A percentile compares a stretch with the other conserved stretches of the same genome.
Evolutionary conservation across 306 rosid genomes (phyloP).

Genomic region (Adenanthera pavonina): DNA sequence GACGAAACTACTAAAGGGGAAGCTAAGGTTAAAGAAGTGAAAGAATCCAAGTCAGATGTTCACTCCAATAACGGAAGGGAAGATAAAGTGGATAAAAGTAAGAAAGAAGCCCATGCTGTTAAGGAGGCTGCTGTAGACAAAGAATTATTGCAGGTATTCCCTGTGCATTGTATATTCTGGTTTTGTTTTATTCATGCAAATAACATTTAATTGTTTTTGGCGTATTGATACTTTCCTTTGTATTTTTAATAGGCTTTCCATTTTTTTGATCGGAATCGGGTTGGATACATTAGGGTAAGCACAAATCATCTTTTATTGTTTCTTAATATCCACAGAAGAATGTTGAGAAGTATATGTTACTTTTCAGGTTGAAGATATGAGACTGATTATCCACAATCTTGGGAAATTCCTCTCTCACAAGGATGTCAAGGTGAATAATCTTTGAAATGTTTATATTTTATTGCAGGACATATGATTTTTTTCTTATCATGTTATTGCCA

Average conservation of each 20-base stretch:
- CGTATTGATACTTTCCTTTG: slow-evolving; percentile 27
- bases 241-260: slow-evolving; percentile 79
- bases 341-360: slow-evolving; percentile 29
- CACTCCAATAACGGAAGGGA: slow-evolving; percentile 52
- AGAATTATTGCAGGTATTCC: slow-evolving; percentile 80
- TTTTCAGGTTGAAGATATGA: slow-evolving; percentile 94
- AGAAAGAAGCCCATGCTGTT: slow-evolving; percentile 56
- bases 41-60: slow-evolving; percentile 47
- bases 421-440: slow-evolving; percentile 82
- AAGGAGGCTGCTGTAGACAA: slow-evolving; percentile 70
- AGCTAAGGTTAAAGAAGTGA: slow-evolving; percentile 49
- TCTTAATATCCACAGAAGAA: slow-evolving; percentile 12
- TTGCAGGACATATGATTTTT: no score
- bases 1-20: slow-evolving; percentile 52
- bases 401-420: slow-evolving; percentile 92
- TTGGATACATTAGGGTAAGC: slow-evolving; percentile 82
- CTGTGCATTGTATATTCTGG: neutral
- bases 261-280: slow-evolving; percentile 85
- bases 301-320: neutral
- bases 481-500: neutral
- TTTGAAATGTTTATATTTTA: neutral
- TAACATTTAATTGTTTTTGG: neutral
- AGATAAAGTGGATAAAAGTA: slow-evolving; percentile 49
- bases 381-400: slow-evolving; percentile 76
- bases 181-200: neutral